Conservation (phyloP, 352 stramenopile species). For the Elongisporangium senticosum region DNA sequence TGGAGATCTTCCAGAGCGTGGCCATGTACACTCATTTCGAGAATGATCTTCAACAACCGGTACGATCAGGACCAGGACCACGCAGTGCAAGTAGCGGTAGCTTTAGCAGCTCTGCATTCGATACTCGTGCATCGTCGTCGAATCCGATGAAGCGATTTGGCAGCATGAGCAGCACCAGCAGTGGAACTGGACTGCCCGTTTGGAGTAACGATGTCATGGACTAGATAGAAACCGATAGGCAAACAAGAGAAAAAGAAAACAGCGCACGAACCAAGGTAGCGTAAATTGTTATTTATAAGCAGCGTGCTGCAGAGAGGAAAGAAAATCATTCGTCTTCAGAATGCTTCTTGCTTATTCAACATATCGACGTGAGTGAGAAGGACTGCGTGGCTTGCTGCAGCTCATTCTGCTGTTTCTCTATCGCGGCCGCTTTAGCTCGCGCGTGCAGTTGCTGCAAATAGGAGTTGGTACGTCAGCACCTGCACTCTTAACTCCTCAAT, state of each 20-base stretch:
- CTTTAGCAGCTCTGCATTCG: constrained; percentile 1
- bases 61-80: background rate
- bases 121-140: constrained; percentile 5
- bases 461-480: background rate
- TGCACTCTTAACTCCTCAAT: background rate
- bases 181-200: constrained; percentile 12
- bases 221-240: background rate
- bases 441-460: constrained; percentile 38
- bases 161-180: constrained; percentile 55
- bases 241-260: background rate
- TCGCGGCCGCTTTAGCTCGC: constrained; percentile 27
- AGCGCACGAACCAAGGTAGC: background rate
- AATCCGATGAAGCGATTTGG: constrained; percentile 55
- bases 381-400: constrained; percentile 5
- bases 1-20: constrained; percentile 63
- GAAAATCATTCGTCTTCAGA: background rate
- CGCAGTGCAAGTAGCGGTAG: background rate
- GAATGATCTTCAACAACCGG: constrained; percentile 17
- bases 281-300: constrained; percentile 47
- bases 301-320: constrained; percentile 29
- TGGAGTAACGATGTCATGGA: background rate
- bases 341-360: background rate
- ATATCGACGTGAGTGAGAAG: constrained; percentile 1
- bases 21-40: constrained; percentile 42
- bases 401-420: constrained; percentile 13